Percentiles rank a stretch among this genome's conserved stretches.
Evolutionary conservation across 345 rosid species (phyloP).

Genomic region (Brassica nigra): DNA sequence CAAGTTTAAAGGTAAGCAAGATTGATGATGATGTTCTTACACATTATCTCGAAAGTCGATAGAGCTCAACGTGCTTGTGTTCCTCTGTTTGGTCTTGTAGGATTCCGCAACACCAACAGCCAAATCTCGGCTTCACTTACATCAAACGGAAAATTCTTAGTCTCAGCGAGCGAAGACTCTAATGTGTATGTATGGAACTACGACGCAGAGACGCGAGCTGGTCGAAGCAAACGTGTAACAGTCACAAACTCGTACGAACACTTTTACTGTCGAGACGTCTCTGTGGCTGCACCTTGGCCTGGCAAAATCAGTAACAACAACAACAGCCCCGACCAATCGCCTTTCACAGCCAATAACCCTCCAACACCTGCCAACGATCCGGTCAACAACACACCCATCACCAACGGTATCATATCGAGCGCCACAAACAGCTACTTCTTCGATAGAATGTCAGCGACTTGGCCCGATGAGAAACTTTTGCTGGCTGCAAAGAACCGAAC

Average conservation of each 20-base stretch:
- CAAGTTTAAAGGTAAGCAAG: conserved; percentile 77
- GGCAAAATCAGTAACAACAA: conserved; percentile 53
- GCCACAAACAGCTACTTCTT: conserved; percentile 85
- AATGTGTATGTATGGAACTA: conserved; percentile 88
- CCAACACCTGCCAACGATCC: conserved; percentile 78
- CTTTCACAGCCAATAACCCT: conserved; percentile 69
- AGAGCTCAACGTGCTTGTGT: background rate
- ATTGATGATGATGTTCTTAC: background rate
- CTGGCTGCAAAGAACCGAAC: conserved; percentile 45
- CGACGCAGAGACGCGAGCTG: conserved; percentile 72
- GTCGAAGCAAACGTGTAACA: conserved; percentile 74
- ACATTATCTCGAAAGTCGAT: background rate
- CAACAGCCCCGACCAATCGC: conserved; percentile 50
- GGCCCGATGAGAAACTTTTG: conserved; percentile 83
- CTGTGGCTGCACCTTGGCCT: conserved; percentile 90
- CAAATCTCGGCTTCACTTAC: conserved; percentile 85
- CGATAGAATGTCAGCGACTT: conserved; percentile 83
- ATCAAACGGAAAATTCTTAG: conserved; percentile 70
- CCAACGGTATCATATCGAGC: conserved; percentile 75
- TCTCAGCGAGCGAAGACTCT: conserved; percentile 95
- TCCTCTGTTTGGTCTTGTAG: conserved; percentile 44
- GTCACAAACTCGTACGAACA: conserved; percentile 74
- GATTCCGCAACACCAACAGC: conserved; percentile 85
- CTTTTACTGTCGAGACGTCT: conserved; percentile 86
- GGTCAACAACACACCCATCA: conserved; percentile 43